Evolutionary conservation across 225 moss, liverwort and hornwort genomes (phyloP).

Genomic region (Asterella californica): DNA sequence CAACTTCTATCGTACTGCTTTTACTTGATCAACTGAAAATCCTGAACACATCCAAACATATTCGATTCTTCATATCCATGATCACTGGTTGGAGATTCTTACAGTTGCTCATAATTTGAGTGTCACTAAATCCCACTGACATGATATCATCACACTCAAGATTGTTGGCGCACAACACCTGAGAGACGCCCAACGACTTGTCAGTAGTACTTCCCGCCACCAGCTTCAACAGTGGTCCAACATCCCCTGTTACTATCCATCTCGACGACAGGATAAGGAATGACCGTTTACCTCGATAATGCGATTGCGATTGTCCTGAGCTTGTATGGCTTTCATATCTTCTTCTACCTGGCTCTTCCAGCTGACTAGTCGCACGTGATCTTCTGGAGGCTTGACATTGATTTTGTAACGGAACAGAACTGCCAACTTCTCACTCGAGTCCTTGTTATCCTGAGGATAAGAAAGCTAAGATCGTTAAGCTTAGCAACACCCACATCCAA

Average conservation of each 20-base stretch:
- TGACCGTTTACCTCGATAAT: conserved; percentile 28
- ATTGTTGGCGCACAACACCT: conserved; percentile 50
- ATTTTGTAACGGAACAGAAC: conserved; percentile 51
- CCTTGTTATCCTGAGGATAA: conserved; percentile 30
- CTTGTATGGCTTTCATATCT: conserved; percentile 54
- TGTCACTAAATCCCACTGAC: conserved; percentile 49
- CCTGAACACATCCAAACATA: neutral
- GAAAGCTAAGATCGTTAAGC: neutral
- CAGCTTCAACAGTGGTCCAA: neutral
- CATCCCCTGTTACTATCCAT: neutral
- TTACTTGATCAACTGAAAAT: neutral
- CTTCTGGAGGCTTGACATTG: conserved; percentile 50
- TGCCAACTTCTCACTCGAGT: conserved; percentile 34
- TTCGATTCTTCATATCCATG: neutral
- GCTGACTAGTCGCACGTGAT: conserved; percentile 42
- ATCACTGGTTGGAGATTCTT: conserved; percentile 8
- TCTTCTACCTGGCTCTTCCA: conserved; percentile 56
- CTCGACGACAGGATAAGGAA: neutral
- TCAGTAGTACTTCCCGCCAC: neutral
- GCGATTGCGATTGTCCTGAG: conserved; percentile 52
- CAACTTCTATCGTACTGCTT: neutral
- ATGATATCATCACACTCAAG: conserved; percentile 51
- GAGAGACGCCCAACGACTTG: neutral
- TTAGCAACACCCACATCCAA: neutral
- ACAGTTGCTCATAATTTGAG: conserved; percentile 46